Conservation (phyloP, 352 stramenopile species). For the Phytophthora rubi region DNA sequence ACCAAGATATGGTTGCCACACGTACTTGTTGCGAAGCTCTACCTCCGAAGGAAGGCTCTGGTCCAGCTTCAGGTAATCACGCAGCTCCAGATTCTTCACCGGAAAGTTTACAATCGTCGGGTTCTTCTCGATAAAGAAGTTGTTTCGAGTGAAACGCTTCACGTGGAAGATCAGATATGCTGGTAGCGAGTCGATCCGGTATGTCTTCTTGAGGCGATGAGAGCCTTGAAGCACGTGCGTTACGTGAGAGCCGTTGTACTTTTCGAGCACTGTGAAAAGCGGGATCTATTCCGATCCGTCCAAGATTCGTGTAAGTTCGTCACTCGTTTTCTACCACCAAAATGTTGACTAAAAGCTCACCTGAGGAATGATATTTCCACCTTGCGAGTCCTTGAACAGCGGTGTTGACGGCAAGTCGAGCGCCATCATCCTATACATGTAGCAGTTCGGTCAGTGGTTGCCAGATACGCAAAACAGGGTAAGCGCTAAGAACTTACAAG, state of each 20-base stretch:
- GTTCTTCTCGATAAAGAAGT: slow-evolving; percentile 99
- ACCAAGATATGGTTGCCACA: not conserved
- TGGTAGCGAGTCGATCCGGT: slow-evolving; percentile 93
- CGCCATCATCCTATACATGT: slow-evolving; percentile 90
- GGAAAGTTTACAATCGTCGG: slow-evolving; percentile 99
- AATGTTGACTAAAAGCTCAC: slow-evolving; percentile 28
- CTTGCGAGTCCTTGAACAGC: slow-evolving; percentile 98
- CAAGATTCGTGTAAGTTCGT: slow-evolving; percentile 1
- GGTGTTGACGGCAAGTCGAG: slow-evolving; percentile 98
- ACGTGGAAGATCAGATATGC: slow-evolving; percentile 98
- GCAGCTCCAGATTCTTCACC: slow-evolving; percentile 98
- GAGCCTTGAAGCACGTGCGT: slow-evolving; percentile 84
- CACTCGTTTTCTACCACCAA: not conserved
- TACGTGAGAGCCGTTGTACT: slow-evolving; percentile 94
- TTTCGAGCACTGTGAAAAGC: slow-evolving; percentile 96
- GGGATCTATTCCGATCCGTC: slow-evolving; percentile 79
- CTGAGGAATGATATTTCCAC: slow-evolving; percentile 97
- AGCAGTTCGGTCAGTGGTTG: slow-evolving; percentile 8
- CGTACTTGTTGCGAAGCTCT: slow-evolving; percentile 54
- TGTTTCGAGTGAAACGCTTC: slow-evolving; percentile 97
- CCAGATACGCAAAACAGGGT: not conserved
- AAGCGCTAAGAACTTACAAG: slow-evolving; percentile 47
- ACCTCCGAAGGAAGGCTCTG: slow-evolving; percentile 54
- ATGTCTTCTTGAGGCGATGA: slow-evolving; percentile 91
- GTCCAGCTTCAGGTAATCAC: slow-evolving; percentile 83